Evolutionary conservation across 768 basidiomycete genomes (phyloP).

Genomic region (Agaricus sinodeliciosus): DNA sequence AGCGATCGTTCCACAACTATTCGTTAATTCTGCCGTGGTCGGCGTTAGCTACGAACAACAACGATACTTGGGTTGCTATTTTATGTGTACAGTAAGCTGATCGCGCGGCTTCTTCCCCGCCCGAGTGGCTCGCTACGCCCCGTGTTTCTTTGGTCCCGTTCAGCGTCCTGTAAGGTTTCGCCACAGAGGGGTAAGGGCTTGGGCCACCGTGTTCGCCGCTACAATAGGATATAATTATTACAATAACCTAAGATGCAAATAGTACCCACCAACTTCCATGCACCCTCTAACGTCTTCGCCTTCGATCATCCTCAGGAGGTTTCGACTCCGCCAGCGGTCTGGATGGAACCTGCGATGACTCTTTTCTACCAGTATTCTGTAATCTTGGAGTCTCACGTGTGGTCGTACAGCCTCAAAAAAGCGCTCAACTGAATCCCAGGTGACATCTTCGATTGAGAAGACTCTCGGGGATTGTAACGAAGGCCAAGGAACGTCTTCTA

Average conservation of each 20-base stretch:
- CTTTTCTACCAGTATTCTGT: constrained; percentile 58
- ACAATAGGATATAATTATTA: background rate
- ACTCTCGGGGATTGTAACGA: constrained; percentile 46
- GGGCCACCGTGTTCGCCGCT: constrained; percentile 61
- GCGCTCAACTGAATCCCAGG: constrained; percentile 62
- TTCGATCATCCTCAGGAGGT: constrained; percentile 48
- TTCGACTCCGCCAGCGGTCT: constrained; percentile 70
- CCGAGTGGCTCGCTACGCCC: background rate
- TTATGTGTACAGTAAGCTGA: too few species aligned
- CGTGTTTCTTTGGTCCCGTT: background rate
- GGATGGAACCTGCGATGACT: constrained; percentile 75
- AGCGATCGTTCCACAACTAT: too few species aligned
- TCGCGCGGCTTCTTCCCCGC: too few species aligned
- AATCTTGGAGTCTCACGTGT: constrained; percentile 55
- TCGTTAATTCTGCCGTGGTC: too few species aligned
- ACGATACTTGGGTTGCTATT: too few species aligned
- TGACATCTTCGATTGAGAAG: constrained; percentile 58
- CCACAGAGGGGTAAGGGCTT: constrained; percentile 71
- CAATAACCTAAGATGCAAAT: background rate
- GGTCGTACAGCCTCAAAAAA: constrained; percentile 55
- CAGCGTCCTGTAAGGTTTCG: constrained; percentile 20
- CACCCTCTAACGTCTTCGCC: constrained; percentile 53
- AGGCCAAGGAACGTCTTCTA: constrained; percentile 73
- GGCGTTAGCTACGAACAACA: too few species aligned
- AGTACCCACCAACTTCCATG: constrained; percentile 55